These are phyloP conservation scores for Arctostaphylos glauca DNA, from an alignment of 148 eudicot species.

Conservation along the genomic window DNA sequence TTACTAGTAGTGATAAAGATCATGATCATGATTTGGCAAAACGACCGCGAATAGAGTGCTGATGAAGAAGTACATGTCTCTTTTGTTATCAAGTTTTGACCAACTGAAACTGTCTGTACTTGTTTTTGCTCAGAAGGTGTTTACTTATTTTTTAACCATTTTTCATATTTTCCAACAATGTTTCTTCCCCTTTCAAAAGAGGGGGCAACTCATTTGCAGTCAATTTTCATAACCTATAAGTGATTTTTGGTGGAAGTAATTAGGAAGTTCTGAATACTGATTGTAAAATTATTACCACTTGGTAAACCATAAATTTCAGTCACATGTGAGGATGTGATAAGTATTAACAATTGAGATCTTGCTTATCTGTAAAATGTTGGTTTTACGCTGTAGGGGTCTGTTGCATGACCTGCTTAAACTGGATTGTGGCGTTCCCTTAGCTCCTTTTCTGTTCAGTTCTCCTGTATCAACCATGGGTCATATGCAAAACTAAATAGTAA, in stretches of 20 bases:
- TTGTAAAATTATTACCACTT: not conserved
- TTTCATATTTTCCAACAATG: not conserved
- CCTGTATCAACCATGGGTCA: too few relatives aligned
- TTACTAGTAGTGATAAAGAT: slow-evolving; percentile 6
- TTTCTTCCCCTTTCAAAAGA: not conserved
- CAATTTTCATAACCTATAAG: not conserved
- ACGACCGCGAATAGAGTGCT: slow-evolving; percentile 31
- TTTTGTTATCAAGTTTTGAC: slow-evolving; percentile 8
- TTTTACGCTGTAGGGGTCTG: too few relatives aligned
- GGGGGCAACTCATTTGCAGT: not conserved
- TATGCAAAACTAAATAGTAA: not conserved
- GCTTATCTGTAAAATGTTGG: too few relatives aligned
- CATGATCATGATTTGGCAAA: slow-evolving; percentile 18
- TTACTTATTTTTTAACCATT: not conserved
- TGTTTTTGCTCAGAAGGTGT: not conserved
- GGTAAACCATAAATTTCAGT: not conserved
- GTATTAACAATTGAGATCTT: not conserved
- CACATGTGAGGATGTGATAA: not conserved
- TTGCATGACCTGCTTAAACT: too few relatives aligned
- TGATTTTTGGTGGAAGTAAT: not conserved
- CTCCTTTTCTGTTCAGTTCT: too few relatives aligned
- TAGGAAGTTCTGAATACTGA: not conserved
- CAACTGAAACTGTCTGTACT: not conserved
- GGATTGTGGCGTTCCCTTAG: too few relatives aligned
- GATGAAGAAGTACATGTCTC: slow-evolving; percentile 6